A percentile compares a stretch with the other conserved stretches of the same genome.
These are phyloP conservation scores for Apiospora saccharicola DNA, from an alignment of 2,329 filamentous ascomycete genomes.

Conservation along the genomic window DNA sequence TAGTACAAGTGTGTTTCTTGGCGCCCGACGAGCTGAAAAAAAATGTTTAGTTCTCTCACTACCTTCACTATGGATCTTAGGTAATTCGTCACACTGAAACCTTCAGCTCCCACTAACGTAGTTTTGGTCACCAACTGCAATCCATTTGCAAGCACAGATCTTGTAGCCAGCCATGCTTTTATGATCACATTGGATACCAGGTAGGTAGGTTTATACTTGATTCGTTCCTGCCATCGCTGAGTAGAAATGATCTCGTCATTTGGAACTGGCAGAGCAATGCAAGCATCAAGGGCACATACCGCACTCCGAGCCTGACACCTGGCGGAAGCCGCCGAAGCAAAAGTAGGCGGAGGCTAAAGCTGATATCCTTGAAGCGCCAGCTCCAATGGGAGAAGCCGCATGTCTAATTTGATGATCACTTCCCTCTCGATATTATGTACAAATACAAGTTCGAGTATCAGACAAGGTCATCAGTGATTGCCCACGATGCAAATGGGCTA, in stretches of 20 bases:
- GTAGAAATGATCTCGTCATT: neutral
- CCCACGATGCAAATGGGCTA: conserved; percentile 3
- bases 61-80: neutral
- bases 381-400: neutral
- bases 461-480: neutral
- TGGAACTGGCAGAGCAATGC: neutral
- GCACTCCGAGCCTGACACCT: neutral
- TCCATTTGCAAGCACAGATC: too few species aligned
- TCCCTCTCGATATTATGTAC: neutral
- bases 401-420: neutral
- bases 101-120: neutral
- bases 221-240: neutral
- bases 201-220: too few species aligned
- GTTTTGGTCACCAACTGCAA: too few species aligned
- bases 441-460: neutral
- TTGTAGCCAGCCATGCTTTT: too few species aligned
- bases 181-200: too few species aligned
- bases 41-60: neutral
- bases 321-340: neutral
- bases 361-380: neutral
- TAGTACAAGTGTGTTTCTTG: conserved; percentile 1
- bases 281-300: neutral
- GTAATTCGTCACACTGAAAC: neutral
- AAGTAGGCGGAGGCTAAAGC: neutral
- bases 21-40: neutral